phyloP scores from a whole-genome alignment of 495 filamentous ascomycete species.

The Trypethelium eluteriae region DNA sequence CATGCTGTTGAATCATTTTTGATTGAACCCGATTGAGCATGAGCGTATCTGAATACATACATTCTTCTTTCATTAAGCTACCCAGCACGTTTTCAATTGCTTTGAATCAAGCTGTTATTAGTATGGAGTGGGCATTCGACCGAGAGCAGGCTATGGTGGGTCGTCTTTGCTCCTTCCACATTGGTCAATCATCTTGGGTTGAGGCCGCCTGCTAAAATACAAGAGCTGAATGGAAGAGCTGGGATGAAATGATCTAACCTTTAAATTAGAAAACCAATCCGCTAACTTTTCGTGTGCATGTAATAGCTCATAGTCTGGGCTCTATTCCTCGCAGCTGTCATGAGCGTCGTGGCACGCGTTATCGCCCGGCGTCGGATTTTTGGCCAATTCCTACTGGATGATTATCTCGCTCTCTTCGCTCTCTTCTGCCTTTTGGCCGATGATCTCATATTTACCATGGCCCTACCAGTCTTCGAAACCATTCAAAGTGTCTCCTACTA shows the following conservation, averaged over 20 bases:
- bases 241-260: no score
- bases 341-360: neutral
- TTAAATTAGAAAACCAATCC: no score
- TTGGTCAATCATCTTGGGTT: no score
- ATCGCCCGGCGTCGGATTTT: neutral
- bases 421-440: neutral
- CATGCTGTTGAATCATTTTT: no score
- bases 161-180: neutral
- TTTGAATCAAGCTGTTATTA: neutral
- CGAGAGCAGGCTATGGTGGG: neutral
- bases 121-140: conserved; percentile 1
- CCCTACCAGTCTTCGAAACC: neutral
- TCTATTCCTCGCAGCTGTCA: neutral
- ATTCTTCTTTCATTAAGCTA: no score
- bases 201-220: no score
- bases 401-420: neutral
- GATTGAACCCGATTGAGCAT: no score
- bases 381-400: neutral
- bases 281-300: neutral
- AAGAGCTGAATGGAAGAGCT: no score
- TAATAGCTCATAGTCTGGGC: neutral
- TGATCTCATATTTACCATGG: neutral
- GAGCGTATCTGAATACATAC: no score
- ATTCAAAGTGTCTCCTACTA: neutral
- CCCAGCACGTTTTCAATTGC: no score